phyloP scores from a whole-genome alignment of 2,329 filamentous ascomycete species.

The Geosmithia flava region DNA sequence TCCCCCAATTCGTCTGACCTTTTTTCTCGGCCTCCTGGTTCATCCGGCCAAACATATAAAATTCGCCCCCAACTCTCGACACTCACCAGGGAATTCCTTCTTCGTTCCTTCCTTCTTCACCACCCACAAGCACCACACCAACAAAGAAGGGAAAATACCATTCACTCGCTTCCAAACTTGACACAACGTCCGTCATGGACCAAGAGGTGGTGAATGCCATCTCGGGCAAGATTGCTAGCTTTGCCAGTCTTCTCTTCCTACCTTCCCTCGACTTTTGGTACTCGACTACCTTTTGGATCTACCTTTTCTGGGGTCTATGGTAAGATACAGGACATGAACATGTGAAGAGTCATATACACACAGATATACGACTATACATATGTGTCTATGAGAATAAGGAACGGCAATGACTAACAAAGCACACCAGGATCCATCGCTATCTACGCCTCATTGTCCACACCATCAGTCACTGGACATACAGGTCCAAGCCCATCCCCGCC shows the following conservation, averaged over 20 bases:
- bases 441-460: slow-evolving; percentile 75
- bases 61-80: too few relatives aligned
- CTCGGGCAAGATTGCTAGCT: slow-evolving; percentile 1
- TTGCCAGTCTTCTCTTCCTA: slow-evolving; percentile 6
- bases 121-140: too few relatives aligned
- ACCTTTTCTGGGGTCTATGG: slow-evolving; percentile 30
- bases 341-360: not conserved
- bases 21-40: too few relatives aligned
- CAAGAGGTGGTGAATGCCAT: not conserved
- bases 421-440: slow-evolving; percentile 70
- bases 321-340: slow-evolving; percentile 16
- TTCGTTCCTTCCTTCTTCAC: too few relatives aligned
- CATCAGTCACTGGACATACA: slow-evolving; percentile 76
- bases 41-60: too few relatives aligned
- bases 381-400: too few relatives aligned
- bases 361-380: not conserved
- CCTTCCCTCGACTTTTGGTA: slow-evolving; percentile 21
- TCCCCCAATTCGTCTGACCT: too few relatives aligned
- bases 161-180: too few relatives aligned
- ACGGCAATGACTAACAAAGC: not conserved
- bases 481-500: slow-evolving; percentile 68
- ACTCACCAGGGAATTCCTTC: too few relatives aligned
- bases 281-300: slow-evolving; percentile 34
- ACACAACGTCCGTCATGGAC: not conserved
- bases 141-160: not conserved